phyloP scores from a whole-genome alignment of 2,329 filamentous ascomycete species.

The Phialemoniopsis sp. region DNA sequence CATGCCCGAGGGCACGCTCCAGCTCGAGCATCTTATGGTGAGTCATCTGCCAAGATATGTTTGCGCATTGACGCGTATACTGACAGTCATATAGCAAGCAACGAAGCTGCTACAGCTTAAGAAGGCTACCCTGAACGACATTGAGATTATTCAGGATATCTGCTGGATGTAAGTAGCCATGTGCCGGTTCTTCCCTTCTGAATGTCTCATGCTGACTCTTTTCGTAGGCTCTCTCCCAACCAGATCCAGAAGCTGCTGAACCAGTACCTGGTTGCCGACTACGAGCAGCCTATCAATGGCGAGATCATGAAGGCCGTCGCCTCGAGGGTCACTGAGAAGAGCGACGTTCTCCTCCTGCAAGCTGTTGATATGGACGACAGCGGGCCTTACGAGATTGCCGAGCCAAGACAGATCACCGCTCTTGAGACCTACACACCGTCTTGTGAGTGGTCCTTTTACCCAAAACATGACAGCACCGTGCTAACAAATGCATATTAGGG shows the following conservation, averaged over 20 bases:
- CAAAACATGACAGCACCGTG: not conserved
- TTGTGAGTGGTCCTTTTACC: constrained; percentile 58
- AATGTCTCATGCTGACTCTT: constrained; percentile 1
- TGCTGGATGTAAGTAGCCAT: constrained; percentile 87
- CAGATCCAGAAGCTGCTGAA: constrained; percentile 99
- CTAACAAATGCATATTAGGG: constrained; percentile 47
- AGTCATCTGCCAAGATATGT: constrained; percentile 15
- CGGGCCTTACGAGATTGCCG: constrained; percentile 96
- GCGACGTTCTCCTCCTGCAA: constrained; percentile 86
- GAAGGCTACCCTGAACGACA: constrained; percentile 98
- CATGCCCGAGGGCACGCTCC: constrained; percentile 96
- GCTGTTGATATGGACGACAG: constrained; percentile 99
- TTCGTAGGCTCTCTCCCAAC: constrained; percentile 81
- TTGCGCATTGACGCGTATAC: constrained; percentile 4
- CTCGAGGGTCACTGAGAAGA: constrained; percentile 95
- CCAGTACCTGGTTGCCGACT: constrained; percentile 97
- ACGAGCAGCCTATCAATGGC: constrained; percentile 98
- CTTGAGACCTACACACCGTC: constrained; percentile 97
- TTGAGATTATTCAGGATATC: constrained; percentile 99
- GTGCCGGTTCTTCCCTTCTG: no score
- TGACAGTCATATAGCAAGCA: constrained; percentile 64
- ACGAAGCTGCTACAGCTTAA: constrained; percentile 97
- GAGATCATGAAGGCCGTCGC: constrained; percentile 99
- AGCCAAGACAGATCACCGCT: constrained; percentile 91
- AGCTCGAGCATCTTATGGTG: constrained; percentile 97